Evolutionary conservation across 2,329 filamentous ascomycete genomes (phyloP).

Genomic region (Leptographium radiaticola): DNA sequence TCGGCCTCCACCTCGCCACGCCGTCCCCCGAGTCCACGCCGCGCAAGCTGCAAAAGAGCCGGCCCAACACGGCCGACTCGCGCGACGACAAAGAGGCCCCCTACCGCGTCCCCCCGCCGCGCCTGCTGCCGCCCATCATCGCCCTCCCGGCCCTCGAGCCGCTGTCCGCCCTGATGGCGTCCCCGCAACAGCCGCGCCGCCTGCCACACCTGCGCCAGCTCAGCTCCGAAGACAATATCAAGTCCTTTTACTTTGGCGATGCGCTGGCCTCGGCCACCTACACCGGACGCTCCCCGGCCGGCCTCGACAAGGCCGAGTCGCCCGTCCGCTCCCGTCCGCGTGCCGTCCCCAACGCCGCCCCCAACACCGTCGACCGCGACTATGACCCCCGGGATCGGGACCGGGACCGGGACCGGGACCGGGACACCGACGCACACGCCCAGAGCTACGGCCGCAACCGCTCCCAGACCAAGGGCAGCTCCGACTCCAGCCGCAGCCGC

Average conservation of each 20-base stretch:
- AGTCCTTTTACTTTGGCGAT: constrained; percentile 10
- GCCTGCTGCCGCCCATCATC: constrained; percentile 27
- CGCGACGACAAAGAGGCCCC: background rate
- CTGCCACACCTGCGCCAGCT: constrained; percentile 6
- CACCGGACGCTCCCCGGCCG: background rate
- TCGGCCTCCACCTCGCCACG: constrained; percentile 13
- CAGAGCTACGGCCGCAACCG: constrained; percentile 31
- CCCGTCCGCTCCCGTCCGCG: background rate
- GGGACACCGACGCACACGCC: background rate
- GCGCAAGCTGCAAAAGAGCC: constrained; percentile 25
- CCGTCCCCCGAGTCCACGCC: constrained; percentile 10
- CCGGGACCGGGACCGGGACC: background rate
- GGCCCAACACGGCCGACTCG: constrained; percentile 10
- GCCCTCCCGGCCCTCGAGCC: constrained; percentile 26
- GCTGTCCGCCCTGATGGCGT: constrained; percentile 1
- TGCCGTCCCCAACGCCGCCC: background rate
- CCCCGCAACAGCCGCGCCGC: background rate
- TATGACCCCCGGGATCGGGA: background rate
- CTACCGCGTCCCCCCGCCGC: constrained; percentile 13
- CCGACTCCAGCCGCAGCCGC: constrained; percentile 25
- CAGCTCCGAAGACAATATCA: constrained; percentile 11
- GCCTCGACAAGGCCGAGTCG: background rate
- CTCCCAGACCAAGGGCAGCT: constrained; percentile 31
- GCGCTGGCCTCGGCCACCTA: background rate
- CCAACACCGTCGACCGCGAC: no score